Conservation (phyloP, 2,329 filamentous ascomycete species). For the Fusarium abutilonis region DNA sequence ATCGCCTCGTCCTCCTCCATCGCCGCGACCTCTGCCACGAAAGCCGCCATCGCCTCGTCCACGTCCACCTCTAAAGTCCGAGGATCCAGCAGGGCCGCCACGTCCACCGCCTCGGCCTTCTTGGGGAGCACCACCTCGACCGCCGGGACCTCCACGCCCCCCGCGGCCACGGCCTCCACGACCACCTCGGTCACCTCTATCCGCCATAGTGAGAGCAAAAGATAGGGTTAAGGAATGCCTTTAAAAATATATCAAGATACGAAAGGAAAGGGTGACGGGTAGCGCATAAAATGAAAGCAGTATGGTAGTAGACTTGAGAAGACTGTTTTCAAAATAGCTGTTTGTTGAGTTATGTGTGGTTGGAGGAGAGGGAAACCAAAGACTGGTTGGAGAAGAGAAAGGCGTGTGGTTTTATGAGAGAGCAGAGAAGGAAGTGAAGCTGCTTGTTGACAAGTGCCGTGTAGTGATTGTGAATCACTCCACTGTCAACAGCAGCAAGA, state of each 20-base stretch:
- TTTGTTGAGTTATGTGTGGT: neutral
- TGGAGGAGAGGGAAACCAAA: neutral
- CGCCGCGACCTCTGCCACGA: slow-evolving; percentile 18
- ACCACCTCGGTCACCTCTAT: slow-evolving; percentile 43
- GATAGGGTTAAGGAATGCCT: neutral
- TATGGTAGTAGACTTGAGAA: neutral
- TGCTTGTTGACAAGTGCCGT: neutral
- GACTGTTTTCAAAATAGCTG: neutral
- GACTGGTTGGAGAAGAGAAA: neutral
- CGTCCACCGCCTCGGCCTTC: slow-evolving; percentile 32
- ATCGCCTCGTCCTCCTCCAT: slow-evolving; percentile 28
- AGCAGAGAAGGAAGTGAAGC: neutral
- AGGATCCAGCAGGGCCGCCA: slow-evolving; percentile 12
- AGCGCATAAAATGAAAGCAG: neutral
- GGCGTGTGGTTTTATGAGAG: slow-evolving; percentile 14
- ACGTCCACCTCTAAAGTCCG: slow-evolving; percentile 34
- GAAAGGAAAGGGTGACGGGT: neutral
- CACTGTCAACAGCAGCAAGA: neutral
- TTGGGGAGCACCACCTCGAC: slow-evolving; percentile 35
- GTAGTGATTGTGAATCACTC: slow-evolving; percentile 12
- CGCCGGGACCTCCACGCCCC: slow-evolving; percentile 37
- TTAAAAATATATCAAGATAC: neutral
- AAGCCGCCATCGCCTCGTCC: slow-evolving; percentile 36
- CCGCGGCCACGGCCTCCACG: slow-evolving; percentile 39
- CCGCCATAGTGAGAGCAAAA: slow-evolving; percentile 39